Conservation (phyloP, 768 basidiomycete genomes). For the Rhodocollybia butyracea region DNA sequence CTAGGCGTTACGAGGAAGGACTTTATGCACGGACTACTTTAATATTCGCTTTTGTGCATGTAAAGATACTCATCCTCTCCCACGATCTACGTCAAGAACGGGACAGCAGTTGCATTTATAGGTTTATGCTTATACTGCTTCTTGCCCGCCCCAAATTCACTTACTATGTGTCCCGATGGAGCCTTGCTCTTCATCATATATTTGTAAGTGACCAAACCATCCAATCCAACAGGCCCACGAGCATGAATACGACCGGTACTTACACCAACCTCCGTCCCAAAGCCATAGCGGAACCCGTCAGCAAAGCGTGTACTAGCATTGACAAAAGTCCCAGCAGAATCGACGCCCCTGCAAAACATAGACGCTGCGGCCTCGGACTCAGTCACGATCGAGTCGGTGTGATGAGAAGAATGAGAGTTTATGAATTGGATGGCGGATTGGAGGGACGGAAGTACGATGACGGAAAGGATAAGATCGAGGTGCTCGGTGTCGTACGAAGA, state of each 20-base stretch:
- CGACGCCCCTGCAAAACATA: constrained; percentile 82
- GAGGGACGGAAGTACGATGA: constrained; percentile 71
- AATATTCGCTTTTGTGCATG: no score
- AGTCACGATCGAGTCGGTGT: constrained; percentile 92
- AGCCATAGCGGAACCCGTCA: constrained; percentile 95
- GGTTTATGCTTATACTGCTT: constrained; percentile 68
- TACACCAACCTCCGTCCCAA: constrained; percentile 97
- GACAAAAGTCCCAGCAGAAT: constrained; percentile 89
- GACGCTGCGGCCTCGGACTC: constrained; percentile 64
- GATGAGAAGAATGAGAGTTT: constrained; percentile 91
- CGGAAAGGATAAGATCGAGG: constrained; percentile 80
- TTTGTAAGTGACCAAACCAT: constrained; percentile 94
- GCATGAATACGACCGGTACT: constrained; percentile 96
- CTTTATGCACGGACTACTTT: no score
- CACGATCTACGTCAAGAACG: constrained; percentile 44
- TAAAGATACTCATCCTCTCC: no score
- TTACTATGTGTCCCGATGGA: constrained; percentile 75
- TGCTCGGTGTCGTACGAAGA: constrained; percentile 84
- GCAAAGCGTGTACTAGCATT: constrained; percentile 97
- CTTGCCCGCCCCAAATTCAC: constrained; percentile 79
- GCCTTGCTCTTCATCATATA: constrained; percentile 84
- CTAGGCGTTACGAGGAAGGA: no score
- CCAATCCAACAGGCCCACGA: constrained; percentile 91
- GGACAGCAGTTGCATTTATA: constrained; percentile 41
- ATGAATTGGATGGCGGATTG: constrained; percentile 80